Evolutionary conservation across 164 flowering plant genomes (phyloP).

Genomic region (Malania oleifera): DNA sequence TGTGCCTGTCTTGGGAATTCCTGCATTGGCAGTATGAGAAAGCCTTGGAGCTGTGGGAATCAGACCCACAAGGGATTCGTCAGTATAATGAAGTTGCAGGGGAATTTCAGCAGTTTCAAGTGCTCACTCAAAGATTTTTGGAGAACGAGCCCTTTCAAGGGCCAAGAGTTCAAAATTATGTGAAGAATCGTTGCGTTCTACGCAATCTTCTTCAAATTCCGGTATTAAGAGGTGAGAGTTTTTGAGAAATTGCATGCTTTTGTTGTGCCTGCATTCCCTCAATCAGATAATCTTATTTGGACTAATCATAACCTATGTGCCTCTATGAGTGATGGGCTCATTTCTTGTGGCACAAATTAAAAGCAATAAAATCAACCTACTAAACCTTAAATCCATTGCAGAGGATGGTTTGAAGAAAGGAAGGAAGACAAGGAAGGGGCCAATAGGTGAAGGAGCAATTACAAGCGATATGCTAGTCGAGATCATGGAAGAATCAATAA

Average conservation of each 20-base stretch:
- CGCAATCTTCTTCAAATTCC: constrained; percentile 7
- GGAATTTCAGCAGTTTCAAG: constrained; percentile 3
- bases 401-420: not conserved
- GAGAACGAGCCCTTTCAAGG: constrained; percentile 7
- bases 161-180: constrained; percentile 2
- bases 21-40: constrained; percentile 9
- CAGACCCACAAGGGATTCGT: not conserved
- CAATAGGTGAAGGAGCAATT: not conserved
- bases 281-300: too few relatives aligned
- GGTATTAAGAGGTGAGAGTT: not conserved
- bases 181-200: not conserved
- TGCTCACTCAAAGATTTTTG: not conserved
- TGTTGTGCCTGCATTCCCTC: too few relatives aligned
- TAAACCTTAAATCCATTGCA: not conserved
- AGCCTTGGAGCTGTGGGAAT: constrained; percentile 5
- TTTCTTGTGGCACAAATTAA: too few relatives aligned
- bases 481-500: constrained; percentile 5
- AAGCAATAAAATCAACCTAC: not conserved
- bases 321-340: too few relatives aligned
- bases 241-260: not conserved
- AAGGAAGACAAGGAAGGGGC: not conserved
- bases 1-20: constrained; percentile 7
- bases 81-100: constrained; percentile 6
- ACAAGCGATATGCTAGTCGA: not conserved
- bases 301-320: too few relatives aligned